Base-by-base conservation (phyloP, 129 eudicot species). In the Apium graveolens region DNA sequence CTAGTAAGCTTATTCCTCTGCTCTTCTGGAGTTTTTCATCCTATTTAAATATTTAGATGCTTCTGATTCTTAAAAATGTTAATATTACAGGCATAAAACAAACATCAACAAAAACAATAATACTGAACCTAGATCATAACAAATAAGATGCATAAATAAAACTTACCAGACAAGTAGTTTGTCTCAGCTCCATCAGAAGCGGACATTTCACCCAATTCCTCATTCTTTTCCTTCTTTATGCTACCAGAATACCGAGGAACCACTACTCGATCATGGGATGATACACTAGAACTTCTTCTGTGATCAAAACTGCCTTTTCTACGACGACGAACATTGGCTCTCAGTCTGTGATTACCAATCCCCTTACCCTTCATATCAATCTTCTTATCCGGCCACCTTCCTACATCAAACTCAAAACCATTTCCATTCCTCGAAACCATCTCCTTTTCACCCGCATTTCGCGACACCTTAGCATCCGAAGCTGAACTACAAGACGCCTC, bases 281-380 rank as follows among this genome's bases (percentile, higher is more conserved):
- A 82, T 17, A 76, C 83, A 8, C 88, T 86, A 18, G 91, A 86
- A 66, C 53, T 53, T 75, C 79, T 88, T 10, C 84, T 88, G 74
- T 41, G 37, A 32, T 81, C 87, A 48, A 62, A 24, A 76, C 74
- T 77, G 57, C 84, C 77, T 79, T 79, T 89, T 42, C 84, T 80
- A 53, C 92, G 87, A 39, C 88, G 89, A 29, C 90, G 72, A 71
- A 92, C 57, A 69, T 90, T 75, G 45, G 82, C 79, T 79, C 89
- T 87, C 6, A 72, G 55, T 68, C 89, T 81, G 48, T 86, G 84
- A 83, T 73, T 83, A n/a, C 81, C 60, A 3, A 80, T 84, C 81
- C 88, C 88, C 77, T 95, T 95, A 32, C 94, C 97, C 84, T 94
- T 94, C 85, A 89, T 14, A 85, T 91, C 97, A 85, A 83, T 77